Base-by-base conservation (phyloP, 768 basidiomycete species). In the Gymnopilus junonius region DNA sequence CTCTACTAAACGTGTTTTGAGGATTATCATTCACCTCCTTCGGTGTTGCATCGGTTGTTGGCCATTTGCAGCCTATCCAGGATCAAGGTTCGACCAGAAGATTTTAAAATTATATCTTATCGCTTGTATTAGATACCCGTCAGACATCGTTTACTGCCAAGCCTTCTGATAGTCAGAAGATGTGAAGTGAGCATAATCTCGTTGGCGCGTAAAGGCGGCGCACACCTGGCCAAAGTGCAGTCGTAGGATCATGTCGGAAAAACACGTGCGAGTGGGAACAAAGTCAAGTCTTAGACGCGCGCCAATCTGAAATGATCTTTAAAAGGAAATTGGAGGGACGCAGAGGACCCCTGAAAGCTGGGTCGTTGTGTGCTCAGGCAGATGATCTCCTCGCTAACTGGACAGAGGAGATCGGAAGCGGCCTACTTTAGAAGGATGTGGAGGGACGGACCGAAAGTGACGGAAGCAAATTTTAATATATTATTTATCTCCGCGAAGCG, bases 1-100 rank as follows among this genome's bases (percentile, higher is more conserved):
- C 70, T 91, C 56, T 89, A 88, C 70, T 90, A 79, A 74, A 27
- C 14, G 55, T 40, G 21, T 39, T 21, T n/a, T 58, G 29, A 20
- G 45, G 45, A 35, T 48, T 40, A 57, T 34, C 46, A 25, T 54
- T 59, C 25, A 54, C 23, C 45, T 48, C 56, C 31, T 40, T 53
- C 43, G 55, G 62, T 45, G 34, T 51, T 57, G 59, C 45, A 54
- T 63, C 59, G 32, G 35, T 48, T 27, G 42, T 48, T 27, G 55
- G 31, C 27, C 12, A n/a, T 51, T n/a, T 12, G 35, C 53, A 55
- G 35, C 37, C 20, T 55, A 39, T 27, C 37, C 17, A 14, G 21
- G 35, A 55, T 55, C 25, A 29, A 5, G n/a, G 15, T 51, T 51
- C 48, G 48, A 50, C 14, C 12, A n/a, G 27, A 29, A 29, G 27